Conservation (phyloP, 768 basidiomycete genomes). For the Lactarius tabidus region DNA sequence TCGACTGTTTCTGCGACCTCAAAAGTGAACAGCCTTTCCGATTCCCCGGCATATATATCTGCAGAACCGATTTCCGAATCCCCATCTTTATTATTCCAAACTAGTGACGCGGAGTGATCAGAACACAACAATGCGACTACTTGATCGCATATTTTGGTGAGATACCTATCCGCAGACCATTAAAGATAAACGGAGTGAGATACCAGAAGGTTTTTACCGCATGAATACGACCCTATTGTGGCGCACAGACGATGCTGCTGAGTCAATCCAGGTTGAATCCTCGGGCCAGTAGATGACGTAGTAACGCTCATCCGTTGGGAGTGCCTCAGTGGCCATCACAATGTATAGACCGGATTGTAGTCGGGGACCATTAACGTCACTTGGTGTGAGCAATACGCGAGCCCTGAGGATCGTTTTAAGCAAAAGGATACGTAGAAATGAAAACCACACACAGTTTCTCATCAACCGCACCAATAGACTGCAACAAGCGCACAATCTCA, state of each 20-base stretch:
- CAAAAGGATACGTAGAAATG: neutral
- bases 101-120: slow-evolving; percentile 41
- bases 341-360: slow-evolving; percentile 4
- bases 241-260: slow-evolving; percentile 40
- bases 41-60: slow-evolving; percentile 40
- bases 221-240: slow-evolving; percentile 60
- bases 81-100: slow-evolving; percentile 39
- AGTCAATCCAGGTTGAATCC: slow-evolving; percentile 54
- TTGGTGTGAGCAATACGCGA: slow-evolving; percentile 21
- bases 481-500: slow-evolving; percentile 46
- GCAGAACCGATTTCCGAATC: slow-evolving; percentile 20
- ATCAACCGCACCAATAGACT: slow-evolving; percentile 36
- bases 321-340: neutral
- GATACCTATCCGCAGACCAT: neutral
- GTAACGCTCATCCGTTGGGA: slow-evolving; percentile 29
- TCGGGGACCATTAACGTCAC: neutral
- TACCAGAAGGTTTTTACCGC: slow-evolving; percentile 38
- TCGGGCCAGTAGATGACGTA: slow-evolving; percentile 63
- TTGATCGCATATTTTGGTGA: slow-evolving; percentile 45
- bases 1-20: slow-evolving; percentile 52
- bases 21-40: slow-evolving; percentile 49
- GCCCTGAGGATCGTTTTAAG: slow-evolving; percentile 17
- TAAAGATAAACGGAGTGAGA: neutral
- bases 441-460: slow-evolving; percentile 37
- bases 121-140: slow-evolving; percentile 47